Conservation (phyloP, 345 rosid genomes). For the Citrus cavaleriei region DNA sequence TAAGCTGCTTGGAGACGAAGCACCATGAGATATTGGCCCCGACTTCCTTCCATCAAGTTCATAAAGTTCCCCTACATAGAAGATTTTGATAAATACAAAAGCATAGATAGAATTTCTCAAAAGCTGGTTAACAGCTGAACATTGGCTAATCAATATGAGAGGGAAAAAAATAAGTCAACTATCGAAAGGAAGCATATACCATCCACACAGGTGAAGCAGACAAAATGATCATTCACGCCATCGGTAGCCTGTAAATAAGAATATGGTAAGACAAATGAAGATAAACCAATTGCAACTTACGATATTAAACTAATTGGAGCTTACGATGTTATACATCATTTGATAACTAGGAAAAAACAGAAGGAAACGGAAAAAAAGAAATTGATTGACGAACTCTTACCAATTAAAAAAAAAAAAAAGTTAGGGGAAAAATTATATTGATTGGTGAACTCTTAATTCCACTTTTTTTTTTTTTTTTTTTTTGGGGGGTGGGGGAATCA, state of each 20-base stretch:
- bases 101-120: background rate
- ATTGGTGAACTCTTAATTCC: background rate
- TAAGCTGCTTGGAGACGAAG: slow-evolving; percentile 63
- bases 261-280: background rate
- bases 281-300: background rate
- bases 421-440: background rate
- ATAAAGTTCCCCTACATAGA: slow-evolving; percentile 62
- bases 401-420: too few species aligned
- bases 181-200: slow-evolving; percentile 36
- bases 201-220: slow-evolving; percentile 79
- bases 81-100: background rate
- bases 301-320: background rate
- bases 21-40: slow-evolving; percentile 71
- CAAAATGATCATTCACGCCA: slow-evolving; percentile 64
- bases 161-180: background rate
- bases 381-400: background rate
- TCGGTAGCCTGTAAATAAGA: slow-evolving; percentile 59
- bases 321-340: background rate
- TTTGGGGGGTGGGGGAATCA: too few species aligned
- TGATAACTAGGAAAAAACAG: background rate
- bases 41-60: slow-evolving; percentile 94
- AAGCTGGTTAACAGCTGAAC: background rate
- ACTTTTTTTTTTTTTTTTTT: background rate
- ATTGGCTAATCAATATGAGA: background rate
- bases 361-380: background rate